phyloP scores from a whole-genome alignment of 1,139 yeast genomes.

The Saccharomyces hybrid region DNA sequence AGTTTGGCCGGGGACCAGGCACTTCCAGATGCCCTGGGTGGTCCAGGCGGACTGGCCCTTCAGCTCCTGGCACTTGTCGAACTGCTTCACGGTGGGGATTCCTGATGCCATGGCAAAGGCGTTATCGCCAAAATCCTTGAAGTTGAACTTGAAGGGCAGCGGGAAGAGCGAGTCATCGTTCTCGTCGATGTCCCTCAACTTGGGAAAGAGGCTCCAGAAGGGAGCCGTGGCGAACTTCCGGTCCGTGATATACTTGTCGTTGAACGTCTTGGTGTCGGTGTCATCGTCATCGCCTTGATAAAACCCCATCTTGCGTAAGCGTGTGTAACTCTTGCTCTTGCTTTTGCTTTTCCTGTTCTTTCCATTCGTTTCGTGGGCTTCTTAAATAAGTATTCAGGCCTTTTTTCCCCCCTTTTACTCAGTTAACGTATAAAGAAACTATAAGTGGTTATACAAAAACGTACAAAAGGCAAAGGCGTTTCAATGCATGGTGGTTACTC shows the following conservation, averaged over 20 bases:
- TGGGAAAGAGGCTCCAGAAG: not conserved
- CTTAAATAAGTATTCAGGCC: not conserved
- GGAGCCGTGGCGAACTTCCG: not conserved
- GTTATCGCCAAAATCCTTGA: not conserved
- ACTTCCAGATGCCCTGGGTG: slow-evolving; percentile 74
- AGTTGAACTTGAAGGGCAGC: not conserved
- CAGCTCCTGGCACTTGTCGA: slow-evolving; percentile 52
- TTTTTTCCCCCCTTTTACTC: not conserved
- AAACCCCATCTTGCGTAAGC: slow-evolving; percentile 13
- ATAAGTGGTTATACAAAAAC: not conserved
- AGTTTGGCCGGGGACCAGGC: slow-evolving; percentile 57
- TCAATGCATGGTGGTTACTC: not conserved
- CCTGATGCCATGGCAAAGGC: slow-evolving; percentile 40
- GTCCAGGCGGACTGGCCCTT: slow-evolving; percentile 77
- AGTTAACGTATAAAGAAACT: not conserved
- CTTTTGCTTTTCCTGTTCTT: not conserved
- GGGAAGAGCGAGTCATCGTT: not conserved
- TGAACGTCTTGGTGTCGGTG: not conserved
- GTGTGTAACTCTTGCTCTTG: not conserved
- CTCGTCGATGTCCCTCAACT: not conserved
- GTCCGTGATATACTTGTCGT: not conserved
- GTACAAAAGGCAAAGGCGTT: not conserved
- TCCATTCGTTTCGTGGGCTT: not conserved
- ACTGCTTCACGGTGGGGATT: slow-evolving; percentile 55
- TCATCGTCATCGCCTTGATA: slow-evolving; percentile 10